Conservation (phyloP, 1,284 basidiomycete genomes). For the Chiua sp. region DNA sequence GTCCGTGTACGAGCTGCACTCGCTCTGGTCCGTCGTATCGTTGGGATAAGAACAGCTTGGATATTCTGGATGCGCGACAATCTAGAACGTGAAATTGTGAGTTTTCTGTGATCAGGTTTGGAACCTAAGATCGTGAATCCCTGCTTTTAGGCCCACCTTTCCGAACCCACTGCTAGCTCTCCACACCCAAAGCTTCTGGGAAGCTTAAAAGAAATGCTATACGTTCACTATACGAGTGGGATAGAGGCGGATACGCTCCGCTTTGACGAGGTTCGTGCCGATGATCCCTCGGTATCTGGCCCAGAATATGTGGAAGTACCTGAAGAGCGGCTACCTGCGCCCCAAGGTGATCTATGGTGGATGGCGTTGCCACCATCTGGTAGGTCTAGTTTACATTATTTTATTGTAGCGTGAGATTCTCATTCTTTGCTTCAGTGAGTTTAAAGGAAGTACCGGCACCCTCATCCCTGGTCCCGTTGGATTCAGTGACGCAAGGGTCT, state of each 20-base stretch:
- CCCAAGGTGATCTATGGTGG: too few species aligned
- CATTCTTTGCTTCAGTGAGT: too few species aligned
- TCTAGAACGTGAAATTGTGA: background rate
- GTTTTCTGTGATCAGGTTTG: too few species aligned
- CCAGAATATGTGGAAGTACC: too few species aligned
- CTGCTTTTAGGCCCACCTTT: background rate
- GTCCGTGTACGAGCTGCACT: background rate
- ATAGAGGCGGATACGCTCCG: background rate
- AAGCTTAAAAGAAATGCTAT: background rate
- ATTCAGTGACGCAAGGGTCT: too few species aligned
- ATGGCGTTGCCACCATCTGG: too few species aligned
- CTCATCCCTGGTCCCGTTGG: too few species aligned
- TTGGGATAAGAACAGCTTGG: constrained; percentile 3
- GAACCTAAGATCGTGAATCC: background rate
- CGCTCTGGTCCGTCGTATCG: background rate
- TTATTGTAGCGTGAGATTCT: too few species aligned
- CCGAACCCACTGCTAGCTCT: background rate
- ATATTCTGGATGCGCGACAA: background rate
- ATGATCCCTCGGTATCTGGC: background rate
- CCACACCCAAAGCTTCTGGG: constrained; percentile 5
- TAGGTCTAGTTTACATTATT: too few species aligned
- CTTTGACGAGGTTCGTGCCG: background rate
- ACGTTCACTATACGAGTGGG: background rate
- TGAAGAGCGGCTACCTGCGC: too few species aligned
- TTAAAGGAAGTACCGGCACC: too few species aligned